Conservation (phyloP, 2,329 filamentous ascomycete genomes). For the Claviceps monticola region DNA sequence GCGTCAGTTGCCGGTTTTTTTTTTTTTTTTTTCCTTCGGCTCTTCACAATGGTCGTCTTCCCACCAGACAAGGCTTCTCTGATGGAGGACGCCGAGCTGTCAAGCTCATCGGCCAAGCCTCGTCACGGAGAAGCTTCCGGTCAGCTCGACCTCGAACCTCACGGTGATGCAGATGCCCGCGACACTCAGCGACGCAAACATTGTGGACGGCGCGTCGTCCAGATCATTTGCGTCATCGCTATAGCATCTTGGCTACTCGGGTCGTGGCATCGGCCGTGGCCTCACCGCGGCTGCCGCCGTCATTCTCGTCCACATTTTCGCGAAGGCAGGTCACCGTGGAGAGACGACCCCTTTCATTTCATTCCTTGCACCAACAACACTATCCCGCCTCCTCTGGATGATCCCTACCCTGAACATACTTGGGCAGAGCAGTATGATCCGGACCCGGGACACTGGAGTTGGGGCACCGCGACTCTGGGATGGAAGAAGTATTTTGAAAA, state of each 20-base stretch:
- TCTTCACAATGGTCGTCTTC: not conserved
- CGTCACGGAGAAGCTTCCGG: not conserved
- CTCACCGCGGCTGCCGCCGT: conserved; percentile 4
- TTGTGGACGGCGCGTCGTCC: not conserved
- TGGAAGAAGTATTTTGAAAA: not conserved
- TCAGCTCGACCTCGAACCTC: not conserved
- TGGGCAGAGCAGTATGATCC: conserved; percentile 31
- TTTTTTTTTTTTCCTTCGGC: too few species aligned
- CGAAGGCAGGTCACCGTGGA: conserved; percentile 21
- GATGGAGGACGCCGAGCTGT: not conserved
- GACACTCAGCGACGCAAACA: not conserved
- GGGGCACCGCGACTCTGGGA: conserved; percentile 19
- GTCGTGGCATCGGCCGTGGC: conserved; percentile 2
- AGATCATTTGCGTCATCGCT: conserved; percentile 1
- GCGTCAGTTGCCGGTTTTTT: too few species aligned
- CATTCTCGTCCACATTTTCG: conserved; percentile 3
- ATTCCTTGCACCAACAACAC: conserved; percentile 31
- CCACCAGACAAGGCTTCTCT: not conserved
- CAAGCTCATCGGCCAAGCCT: not conserved
- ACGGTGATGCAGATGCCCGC: not conserved
- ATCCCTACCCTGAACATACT: conserved; percentile 19
- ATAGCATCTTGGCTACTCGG: not conserved
- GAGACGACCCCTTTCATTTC: conserved; percentile 31
- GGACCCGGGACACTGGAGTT: conserved; percentile 31
- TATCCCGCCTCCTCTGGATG: conserved; percentile 27